These are phyloP conservation scores for Fragaria vesca DNA, from an alignment of 306 rosid genomes.

Conservation along the genomic window DNA sequence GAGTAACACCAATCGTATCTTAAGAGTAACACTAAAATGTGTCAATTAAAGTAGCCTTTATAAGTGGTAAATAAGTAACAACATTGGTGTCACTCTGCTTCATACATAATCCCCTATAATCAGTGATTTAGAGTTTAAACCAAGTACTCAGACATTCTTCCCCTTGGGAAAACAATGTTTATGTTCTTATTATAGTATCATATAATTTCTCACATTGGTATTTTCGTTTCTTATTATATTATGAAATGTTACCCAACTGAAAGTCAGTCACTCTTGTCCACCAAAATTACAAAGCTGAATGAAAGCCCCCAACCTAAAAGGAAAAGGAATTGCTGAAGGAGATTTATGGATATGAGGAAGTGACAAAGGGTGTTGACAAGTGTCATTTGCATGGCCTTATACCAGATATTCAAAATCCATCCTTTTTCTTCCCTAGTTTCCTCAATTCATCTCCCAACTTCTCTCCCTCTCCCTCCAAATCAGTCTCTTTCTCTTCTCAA, in stretches of 20 bases:
- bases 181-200: neutral
- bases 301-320: neutral
- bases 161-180: neutral
- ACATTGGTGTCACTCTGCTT: neutral
- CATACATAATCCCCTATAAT: neutral
- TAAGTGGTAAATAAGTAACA: too few relatives aligned
- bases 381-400: conserved; percentile 67
- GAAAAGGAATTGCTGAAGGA: neutral
- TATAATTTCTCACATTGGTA: neutral
- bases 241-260: neutral
- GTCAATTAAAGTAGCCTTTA: neutral
- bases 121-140: neutral
- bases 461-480: conserved; percentile 34
- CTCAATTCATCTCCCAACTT: neutral
- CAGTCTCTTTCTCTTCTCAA: conserved; percentile 10
- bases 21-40: neutral
- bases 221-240: neutral
- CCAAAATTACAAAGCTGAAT: neutral
- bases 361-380: conserved; percentile 37
- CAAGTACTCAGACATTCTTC: neutral
- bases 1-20: neutral
- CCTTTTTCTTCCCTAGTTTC: neutral
- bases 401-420: conserved; percentile 32
- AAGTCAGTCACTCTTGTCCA: neutral
- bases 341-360: neutral